Percentiles rank a stretch among this genome's conserved stretches.
Conservation (phyloP, 2,329 filamentous ascomycete genomes). For the Fusarium xyrophilum region DNA sequence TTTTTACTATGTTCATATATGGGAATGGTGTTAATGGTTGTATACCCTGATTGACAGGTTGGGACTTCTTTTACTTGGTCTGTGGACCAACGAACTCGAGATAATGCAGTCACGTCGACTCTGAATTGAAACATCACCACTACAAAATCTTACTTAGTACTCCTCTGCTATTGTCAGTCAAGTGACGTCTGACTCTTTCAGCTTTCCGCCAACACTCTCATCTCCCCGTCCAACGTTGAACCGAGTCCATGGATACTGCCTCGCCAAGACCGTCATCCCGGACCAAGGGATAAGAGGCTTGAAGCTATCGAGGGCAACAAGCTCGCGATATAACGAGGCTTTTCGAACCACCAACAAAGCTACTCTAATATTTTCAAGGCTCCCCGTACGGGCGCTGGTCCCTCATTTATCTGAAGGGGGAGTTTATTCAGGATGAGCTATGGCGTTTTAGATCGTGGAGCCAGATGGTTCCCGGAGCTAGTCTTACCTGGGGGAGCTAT, state of each 20-base stretch:
- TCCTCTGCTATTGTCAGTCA: background rate
- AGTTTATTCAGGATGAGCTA: slow-evolving; percentile 5
- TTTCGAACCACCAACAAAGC: background rate
- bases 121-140: slow-evolving; percentile 11
- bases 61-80: slow-evolving; percentile 1
- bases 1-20: background rate
- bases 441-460: background rate
- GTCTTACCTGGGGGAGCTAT: background rate
- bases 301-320: background rate
- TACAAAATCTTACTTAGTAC: background rate
- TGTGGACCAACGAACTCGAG: slow-evolving; percentile 7
- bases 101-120: slow-evolving; percentile 32
- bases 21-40: slow-evolving; percentile 20
- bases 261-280: background rate
- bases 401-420: background rate
- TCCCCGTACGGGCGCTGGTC: background rate
- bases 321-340: background rate
- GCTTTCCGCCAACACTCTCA: background rate
- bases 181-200: slow-evolving; percentile 5
- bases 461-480: slow-evolving; percentile 4
- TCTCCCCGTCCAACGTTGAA: background rate
- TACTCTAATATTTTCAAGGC: background rate
- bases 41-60: slow-evolving; percentile 40
- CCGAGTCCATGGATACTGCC: slow-evolving; percentile 1
- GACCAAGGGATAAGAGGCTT: background rate